Evolutionary conservation across 805 yeast species (phyloP), one percentile per base, ranked within the genome.

Genomic region (Candida nitratophila): DNA sequence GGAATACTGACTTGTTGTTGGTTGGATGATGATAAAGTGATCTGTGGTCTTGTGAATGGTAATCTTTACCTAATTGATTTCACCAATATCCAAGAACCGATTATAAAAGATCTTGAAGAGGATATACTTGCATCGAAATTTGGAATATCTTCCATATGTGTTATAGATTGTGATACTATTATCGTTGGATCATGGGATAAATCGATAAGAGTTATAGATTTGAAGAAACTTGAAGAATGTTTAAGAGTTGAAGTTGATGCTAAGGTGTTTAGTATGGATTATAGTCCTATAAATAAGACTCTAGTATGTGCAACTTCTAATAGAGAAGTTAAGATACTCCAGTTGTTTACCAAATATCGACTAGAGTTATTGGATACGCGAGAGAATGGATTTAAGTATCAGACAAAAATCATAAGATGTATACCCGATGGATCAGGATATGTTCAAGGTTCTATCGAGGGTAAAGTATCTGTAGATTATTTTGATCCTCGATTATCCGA

Each of bases 381-480:
- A 34, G 84, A 81, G 45, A 73, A 81, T 33, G 86, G 90, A 0
- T 67, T 86, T 42, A 77, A 77, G 52, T 77, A 77, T 54, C 89
- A 84, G 60, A 76, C 82, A 2, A 67, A 81, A 39, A 74, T 74
- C 21, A 52, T 86, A 31, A 70, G 68, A 49, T 65, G 79, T 33
- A 70, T 79, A 51, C 83, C 85, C 0, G 63, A 69, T 44, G 71
- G 71, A 3, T 58, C 65, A 50, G 93, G 83, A 8, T 82, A 75
- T 57, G 87, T 82, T 0, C 71, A 81, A 29, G 69, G 87, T 24
- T 81, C 91, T 1, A 70, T 87, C n/a, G 95, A 86, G 53, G 96
- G 96, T 0, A 67, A 95, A 26, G 88, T 84, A 1, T 80, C 89
- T 0, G 75, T 87, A 24, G 91, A 86, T 48, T 81, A 71, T 52